A percentile compares a stretch with the other conserved stretches of the same genome.
Evolutionary conservation across 176 grass and related monocot species (phyloP).

Genomic region (Miscanthus lutarioriparius): DNA sequence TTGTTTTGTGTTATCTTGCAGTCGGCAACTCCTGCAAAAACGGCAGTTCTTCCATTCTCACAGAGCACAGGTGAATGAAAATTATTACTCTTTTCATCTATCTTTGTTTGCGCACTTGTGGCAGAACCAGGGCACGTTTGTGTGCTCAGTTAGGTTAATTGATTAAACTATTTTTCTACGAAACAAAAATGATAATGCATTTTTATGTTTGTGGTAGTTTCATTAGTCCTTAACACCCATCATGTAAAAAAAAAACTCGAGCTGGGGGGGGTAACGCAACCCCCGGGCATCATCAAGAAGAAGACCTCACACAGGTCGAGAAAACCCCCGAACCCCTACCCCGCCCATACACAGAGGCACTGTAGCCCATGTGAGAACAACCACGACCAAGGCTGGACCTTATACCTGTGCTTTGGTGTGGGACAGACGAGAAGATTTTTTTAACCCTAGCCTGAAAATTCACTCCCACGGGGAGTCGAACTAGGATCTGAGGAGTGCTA

Average conservation of each 20-base stretch:
- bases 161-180: constrained; percentile 19
- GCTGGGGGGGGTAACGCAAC: too few species aligned
- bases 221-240: not conserved
- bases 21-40: constrained; percentile 87
- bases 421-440: too few species aligned
- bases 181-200: constrained; percentile 7
- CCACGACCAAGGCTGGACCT: not conserved
- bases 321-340: not conserved
- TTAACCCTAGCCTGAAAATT: too few species aligned
- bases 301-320: not conserved
- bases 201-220: constrained; percentile 26
- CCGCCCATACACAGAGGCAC: not conserved
- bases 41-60: constrained; percentile 98
- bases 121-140: not conserved
- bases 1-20: constrained; percentile 49
- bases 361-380: not conserved
- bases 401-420: not conserved
- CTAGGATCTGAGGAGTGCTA: too few species aligned
- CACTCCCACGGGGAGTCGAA: too few species aligned
- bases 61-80: constrained; percentile 76
- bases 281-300: not conserved
- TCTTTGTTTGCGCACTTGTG: constrained; percentile 24
- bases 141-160: not conserved
- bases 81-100: not conserved
- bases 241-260: not conserved